Conservation (phyloP, 1,284 basidiomycete species). For the Termitomyces sp. region DNA sequence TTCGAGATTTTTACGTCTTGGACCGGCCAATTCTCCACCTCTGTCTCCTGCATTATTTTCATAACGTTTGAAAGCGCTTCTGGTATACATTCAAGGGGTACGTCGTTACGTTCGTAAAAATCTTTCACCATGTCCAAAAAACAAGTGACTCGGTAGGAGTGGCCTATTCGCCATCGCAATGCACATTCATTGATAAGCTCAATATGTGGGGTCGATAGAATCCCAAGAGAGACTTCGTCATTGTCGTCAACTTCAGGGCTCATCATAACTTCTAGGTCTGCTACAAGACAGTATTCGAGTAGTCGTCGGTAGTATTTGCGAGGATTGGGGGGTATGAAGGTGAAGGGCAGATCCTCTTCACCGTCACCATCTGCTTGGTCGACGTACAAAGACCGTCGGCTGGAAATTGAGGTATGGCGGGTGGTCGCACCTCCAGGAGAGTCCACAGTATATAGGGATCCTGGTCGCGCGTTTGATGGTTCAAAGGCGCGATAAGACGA, state of each 20-base stretch:
- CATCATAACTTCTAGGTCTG: slow-evolving; percentile 87
- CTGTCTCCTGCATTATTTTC: slow-evolving; percentile 66
- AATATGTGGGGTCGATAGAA: slow-evolving; percentile 79
- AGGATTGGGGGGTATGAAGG: slow-evolving; percentile 89
- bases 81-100: slow-evolving; percentile 91
- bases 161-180: slow-evolving; percentile 82
- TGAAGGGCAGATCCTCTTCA: slow-evolving; percentile 73
- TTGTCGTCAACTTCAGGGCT: slow-evolving; percentile 86
- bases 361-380: slow-evolving; percentile 40
- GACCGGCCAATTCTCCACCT: slow-evolving; percentile 74
- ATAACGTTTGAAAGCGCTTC: slow-evolving; percentile 78
- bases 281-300: slow-evolving; percentile 78
- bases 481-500: slow-evolving; percentile 29
- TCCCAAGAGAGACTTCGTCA: slow-evolving; percentile 93
- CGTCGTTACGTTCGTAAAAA: slow-evolving; percentile 86
- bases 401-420: slow-evolving; percentile 60
- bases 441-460: slow-evolving; percentile 44
- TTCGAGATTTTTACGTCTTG: slow-evolving; percentile 66
- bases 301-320: slow-evolving; percentile 81
- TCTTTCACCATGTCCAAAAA: slow-evolving; percentile 87
- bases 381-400: slow-evolving; percentile 53
- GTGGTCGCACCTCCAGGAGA: slow-evolving; percentile 27
- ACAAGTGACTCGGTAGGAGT: slow-evolving; percentile 72
- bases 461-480: slow-evolving; percentile 43
- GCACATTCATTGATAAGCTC: slow-evolving; percentile 88